These are phyloP conservation scores for Rhynchospora tenuis DNA, from an alignment of 176 grass and related monocot species.

Conservation along the genomic window DNA sequence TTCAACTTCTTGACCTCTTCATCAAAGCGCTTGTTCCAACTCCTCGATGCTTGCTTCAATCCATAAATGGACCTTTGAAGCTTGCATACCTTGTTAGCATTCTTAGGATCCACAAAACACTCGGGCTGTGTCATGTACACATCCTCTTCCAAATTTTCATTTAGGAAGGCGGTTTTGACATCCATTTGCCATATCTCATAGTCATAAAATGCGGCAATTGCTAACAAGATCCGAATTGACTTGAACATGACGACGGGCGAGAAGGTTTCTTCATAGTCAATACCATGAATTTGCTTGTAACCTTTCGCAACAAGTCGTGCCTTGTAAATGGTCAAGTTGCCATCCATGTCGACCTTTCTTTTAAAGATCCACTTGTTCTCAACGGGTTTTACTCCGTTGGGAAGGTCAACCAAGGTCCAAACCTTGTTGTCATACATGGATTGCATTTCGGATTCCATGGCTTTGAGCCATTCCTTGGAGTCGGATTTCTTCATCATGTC, in stretches of 20 bases:
- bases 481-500: too few relatives aligned
- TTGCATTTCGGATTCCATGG: too few relatives aligned
- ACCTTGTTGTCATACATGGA: too few relatives aligned
- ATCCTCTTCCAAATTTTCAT: neutral
- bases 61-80: neutral
- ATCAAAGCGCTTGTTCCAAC: slow-evolving; percentile 11
- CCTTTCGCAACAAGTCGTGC: neutral
- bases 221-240: neutral
- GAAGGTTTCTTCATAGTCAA: neutral
- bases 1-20: neutral
- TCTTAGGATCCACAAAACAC: neutral
- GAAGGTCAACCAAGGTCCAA: too few relatives aligned
- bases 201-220: neutral
- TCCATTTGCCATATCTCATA: neutral
- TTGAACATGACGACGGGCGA: neutral
- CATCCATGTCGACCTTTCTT: neutral
- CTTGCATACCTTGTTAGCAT: neutral
- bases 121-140: neutral
- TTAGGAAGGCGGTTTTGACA: slow-evolving; percentile 1
- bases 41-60: slow-evolving; percentile 3
- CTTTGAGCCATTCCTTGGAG: too few relatives aligned
- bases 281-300: neutral
- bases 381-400: too few relatives aligned
- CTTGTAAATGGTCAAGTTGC: neutral
- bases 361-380: neutral